Evolutionary conservation across 371 early-diverging fungal genomes (phyloP).

Genomic region (Mortierella sp.): DNA sequence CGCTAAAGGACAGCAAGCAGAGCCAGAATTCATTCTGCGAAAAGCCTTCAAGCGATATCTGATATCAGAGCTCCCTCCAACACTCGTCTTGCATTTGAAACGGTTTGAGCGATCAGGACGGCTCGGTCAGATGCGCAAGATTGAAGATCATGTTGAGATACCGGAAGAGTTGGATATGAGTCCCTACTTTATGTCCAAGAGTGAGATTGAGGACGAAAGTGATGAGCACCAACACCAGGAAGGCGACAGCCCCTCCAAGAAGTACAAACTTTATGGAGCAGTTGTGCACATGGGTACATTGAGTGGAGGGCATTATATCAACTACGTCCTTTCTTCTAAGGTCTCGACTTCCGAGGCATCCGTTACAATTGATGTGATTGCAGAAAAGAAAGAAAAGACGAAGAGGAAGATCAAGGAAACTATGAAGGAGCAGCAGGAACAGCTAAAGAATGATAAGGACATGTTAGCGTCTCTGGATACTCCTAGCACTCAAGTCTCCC

Average conservation of each 20-base stretch:
- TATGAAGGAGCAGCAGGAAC: slow-evolving; percentile 15
- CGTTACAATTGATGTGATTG: neutral
- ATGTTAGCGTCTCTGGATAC: neutral
- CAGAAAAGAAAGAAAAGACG: neutral
- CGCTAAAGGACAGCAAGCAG: neutral
- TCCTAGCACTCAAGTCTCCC: too few relatives aligned
- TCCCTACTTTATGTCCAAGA: slow-evolving; percentile 57
- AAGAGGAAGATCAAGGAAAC: slow-evolving; percentile 3
- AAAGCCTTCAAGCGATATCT: slow-evolving; percentile 54
- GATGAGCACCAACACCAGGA: slow-evolving; percentile 4
- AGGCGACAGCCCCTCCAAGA: slow-evolving; percentile 14
- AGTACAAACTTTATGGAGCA: slow-evolving; percentile 80
- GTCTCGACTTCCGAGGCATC: slow-evolving; percentile 7
- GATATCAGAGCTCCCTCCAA: slow-evolving; percentile 57
- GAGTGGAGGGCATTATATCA: slow-evolving; percentile 84
- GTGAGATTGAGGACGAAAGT: slow-evolving; percentile 44
- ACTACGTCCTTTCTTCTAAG: slow-evolving; percentile 60
- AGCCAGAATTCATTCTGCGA: slow-evolving; percentile 29
- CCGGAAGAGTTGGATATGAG: slow-evolving; percentile 63
- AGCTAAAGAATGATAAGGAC: slow-evolving; percentile 16
- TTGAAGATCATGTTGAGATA: slow-evolving; percentile 60
- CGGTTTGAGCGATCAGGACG: slow-evolving; percentile 64
- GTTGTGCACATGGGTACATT: slow-evolving; percentile 84
- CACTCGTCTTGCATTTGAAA: slow-evolving; percentile 68
- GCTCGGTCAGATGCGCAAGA: slow-evolving; percentile 47